Evolutionary conservation across 202 grass and related monocot genomes (phyloP).

Genomic region (Carex sylvatica): DNA sequence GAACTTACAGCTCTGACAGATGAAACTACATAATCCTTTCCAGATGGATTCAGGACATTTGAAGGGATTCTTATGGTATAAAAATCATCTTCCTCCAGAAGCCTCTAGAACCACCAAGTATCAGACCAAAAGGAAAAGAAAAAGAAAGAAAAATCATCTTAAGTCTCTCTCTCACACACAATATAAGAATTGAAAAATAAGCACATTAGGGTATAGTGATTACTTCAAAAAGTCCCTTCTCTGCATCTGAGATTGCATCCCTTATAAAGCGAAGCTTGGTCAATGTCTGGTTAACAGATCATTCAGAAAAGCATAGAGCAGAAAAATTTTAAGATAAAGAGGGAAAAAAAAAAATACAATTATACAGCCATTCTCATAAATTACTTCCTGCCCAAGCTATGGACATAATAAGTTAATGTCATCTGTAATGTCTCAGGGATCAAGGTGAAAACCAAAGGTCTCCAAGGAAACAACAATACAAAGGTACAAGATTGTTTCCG

Average conservation of each 20-base stretch:
- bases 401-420: not conserved
- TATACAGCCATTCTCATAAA: not conserved
- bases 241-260: constrained; percentile 55
- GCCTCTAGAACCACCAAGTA: constrained; percentile 47
- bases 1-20: constrained; percentile 90
- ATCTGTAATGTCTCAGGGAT: not conserved
- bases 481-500: not conserved
- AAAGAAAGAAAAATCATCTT: constrained; percentile 17
- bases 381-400: not conserved
- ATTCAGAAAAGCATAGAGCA: constrained; percentile 9
- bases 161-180: not conserved
- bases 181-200: not conserved
- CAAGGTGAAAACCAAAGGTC: not conserved
- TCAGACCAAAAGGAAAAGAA: constrained; percentile 7
- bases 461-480: not conserved
- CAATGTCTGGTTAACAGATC: constrained; percentile 53
- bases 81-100: constrained; percentile 75
- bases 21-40: constrained; percentile 62
- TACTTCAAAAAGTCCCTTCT: constrained; percentile 76
- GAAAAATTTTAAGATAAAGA: not conserved
- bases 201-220: constrained; percentile 18
- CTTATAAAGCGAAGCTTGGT: constrained; percentile 93
- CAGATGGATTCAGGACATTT: constrained; percentile 75
- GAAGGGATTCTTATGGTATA: constrained; percentile 80
- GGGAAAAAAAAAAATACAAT: not conserved